Evolutionary conservation across 2,329 filamentous ascomycete genomes (phyloP), one percentile per base, ranked within the genome.

Genomic region (Fusarium concolor): DNA sequence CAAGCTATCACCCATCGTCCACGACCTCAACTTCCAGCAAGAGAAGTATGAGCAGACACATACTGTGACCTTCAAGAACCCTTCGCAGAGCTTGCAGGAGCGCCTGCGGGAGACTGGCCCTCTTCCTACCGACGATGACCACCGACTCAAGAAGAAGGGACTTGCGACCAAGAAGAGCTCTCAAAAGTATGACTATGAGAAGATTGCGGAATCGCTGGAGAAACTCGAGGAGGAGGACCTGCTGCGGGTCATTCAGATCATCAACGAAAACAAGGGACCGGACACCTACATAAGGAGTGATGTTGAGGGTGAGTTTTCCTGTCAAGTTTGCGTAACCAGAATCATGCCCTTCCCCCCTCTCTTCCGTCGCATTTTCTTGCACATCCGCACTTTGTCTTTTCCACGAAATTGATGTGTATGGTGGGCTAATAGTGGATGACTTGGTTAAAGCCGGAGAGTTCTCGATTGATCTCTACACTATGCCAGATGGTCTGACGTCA

Each of bases 241-340:
- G 41, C 85, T 99, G 65, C 92, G 96, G 72, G 93, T 98, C 24
- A 96, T 99, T 64, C 95, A 98, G 82, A 91, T 99, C 88, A 95
- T 99, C 66, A 96, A 98, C 79, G 96, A 99, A 81, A 93, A 97
- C 82, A 98, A 98, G 85, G 90, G 89, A 2, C 88, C 93, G 8
- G 94, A 97, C 68, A 97, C 95, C 2, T 98, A 97, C 81, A 97
- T 95, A 49, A 94, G 97, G 83, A 98, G 97, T 74, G 96, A 99
- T 79, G 88, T 97, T 59, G 96, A 99, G 76, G 92, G 93, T 97
- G 83, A 82, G 91, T 86, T 62, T 24, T 56, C 53, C 58, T 39
- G 50, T 55, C 52, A n/a, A 20, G 14, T 45, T 28, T 28, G 28
- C 45, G 6, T n/a, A 18, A 24, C 10, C 24, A 46, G 10, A 26